Conservation (phyloP, 2,329 filamentous ascomycete species). For the Fusarium pseudoanthophilum region DNA sequence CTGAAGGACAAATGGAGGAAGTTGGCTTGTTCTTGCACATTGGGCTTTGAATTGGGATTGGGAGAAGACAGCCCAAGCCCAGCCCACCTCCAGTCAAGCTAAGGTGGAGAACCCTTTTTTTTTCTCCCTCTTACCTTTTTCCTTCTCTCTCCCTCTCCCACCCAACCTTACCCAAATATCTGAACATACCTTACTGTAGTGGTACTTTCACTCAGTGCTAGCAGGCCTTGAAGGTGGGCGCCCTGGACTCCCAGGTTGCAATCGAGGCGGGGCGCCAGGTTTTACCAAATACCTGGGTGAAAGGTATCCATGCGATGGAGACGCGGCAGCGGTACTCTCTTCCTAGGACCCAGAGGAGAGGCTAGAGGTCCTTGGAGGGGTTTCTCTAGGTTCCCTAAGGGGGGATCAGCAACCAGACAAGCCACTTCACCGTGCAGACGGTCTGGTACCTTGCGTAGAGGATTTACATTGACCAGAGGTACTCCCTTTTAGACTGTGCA, state of each 20-base stretch:
- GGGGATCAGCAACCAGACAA: conserved; percentile 29
- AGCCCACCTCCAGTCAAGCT: conserved; percentile 20
- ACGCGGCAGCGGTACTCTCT: conserved; percentile 38
- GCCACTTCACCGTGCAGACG: conserved; percentile 27
- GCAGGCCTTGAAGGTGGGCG: conserved; percentile 29
- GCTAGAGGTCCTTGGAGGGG: conserved; percentile 30
- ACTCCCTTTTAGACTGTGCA: conserved; percentile 30
- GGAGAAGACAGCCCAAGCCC: conserved; percentile 24
- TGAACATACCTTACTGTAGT: conserved; percentile 10
- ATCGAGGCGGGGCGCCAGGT: conserved; percentile 38
- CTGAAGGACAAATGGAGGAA: conserved; percentile 19
- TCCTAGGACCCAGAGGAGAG: conserved; percentile 21
- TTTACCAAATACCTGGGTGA: conserved; percentile 38
- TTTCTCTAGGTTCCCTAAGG: conserved; percentile 11
- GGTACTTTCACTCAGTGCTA: conserved; percentile 29
- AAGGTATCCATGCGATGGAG: conserved; percentile 36
- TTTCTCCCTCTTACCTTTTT: background rate
- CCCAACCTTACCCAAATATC: conserved; percentile 19
- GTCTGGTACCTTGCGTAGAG: conserved; percentile 30
- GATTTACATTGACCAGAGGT: conserved; percentile 30
- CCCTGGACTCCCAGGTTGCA: conserved; percentile 24
- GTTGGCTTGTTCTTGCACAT: conserved; percentile 19
- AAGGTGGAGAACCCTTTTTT: conserved; percentile 31
- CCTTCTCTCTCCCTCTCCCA: conserved; percentile 2
- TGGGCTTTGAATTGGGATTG: conserved; percentile 20